phyloP scores from a whole-genome alignment of 192 early-diverging fungal genomes.

The Phycomyces blakesleeanus region DNA sequence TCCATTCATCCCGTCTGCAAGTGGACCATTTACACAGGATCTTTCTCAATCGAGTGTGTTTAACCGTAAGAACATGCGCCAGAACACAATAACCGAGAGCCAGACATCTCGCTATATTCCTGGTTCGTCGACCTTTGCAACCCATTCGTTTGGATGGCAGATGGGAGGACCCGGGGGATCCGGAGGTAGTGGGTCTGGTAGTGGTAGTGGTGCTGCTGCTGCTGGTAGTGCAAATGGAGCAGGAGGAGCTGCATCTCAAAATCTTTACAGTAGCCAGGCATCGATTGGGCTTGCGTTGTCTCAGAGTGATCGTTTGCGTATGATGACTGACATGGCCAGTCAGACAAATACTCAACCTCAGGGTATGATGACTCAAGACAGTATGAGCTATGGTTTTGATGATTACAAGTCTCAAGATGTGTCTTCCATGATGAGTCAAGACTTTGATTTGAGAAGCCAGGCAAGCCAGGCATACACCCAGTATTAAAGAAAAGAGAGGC shows the following conservation, averaged over 20 bases:
- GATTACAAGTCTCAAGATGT: slow-evolving; percentile 61
- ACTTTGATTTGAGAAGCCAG: slow-evolving; percentile 51
- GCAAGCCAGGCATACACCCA: slow-evolving; percentile 53
- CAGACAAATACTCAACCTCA: slow-evolving; percentile 26
- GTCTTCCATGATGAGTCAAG: slow-evolving; percentile 50
- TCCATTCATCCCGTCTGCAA: slow-evolving; percentile 51
- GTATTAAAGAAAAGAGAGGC: slow-evolving; percentile 29
- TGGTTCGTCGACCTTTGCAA: slow-evolving; percentile 33
- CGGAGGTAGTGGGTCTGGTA: too few relatives aligned
- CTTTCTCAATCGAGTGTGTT: slow-evolving; percentile 51
- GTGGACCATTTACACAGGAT: slow-evolving; percentile 59
- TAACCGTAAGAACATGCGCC: slow-evolving; percentile 43
- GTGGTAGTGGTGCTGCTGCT: too few relatives aligned
- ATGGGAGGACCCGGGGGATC: too few relatives aligned
- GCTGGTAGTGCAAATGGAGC: too few relatives aligned
- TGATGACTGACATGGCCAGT: slow-evolving; percentile 42
- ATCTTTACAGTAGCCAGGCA: slow-evolving; percentile 54
- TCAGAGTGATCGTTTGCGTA: slow-evolving; percentile 52
- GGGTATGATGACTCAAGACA: slow-evolving; percentile 52
- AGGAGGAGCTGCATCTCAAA: slow-evolving; percentile 38
- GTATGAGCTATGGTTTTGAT: slow-evolving; percentile 42
- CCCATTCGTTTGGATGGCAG: slow-evolving; percentile 26
- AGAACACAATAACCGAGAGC: background rate
- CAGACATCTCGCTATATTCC: slow-evolving; percentile 28
- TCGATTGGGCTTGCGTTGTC: slow-evolving; percentile 51